Evolutionary conservation across 2,329 filamentous ascomycete genomes (phyloP), one percentile per base, ranked within the genome.

Genomic region (Pseudohalonectria lignicola): DNA sequence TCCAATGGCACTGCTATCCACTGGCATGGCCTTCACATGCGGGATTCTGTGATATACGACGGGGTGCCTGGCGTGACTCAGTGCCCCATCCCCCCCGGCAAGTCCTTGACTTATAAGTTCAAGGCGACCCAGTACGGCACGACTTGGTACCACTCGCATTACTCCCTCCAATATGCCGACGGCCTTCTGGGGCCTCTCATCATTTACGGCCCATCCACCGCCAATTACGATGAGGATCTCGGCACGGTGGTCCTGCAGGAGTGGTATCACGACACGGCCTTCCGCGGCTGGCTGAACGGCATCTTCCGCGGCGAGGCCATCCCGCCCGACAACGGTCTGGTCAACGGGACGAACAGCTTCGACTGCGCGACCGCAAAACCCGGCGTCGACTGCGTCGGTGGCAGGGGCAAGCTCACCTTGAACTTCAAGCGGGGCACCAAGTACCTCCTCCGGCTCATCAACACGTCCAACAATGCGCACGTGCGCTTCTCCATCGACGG

Each of bases 21-120:
- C n/a, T n/a, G n/a, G n/a, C n/a, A n/a, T n/a, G 56, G 56, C 2
- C 48, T 59, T 15, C 49, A 54, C 12, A 52, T 55, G 43, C 41
- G 50, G 8, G 45, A 51, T 40, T 53, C 44, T 13, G 54, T 51
- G 29, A 46, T 56, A 23, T 47, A 51, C 36, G 55, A 58, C 25
- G 55, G 55, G 13, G 55, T 55, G 20, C 51, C 51, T 20, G 53
- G 52, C 25, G 43, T 55, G 17, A 57, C 54, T 0, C 69, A 77
- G 49, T 78, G 73, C 48, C 71, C 73, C 2, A 68, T 74, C 39
- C 57, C 68, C 11, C 67, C 69, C 1, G 65, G 64, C 18, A 48
- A 60, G 13, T 53, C 49, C 5, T 51, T 50, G 20, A 56, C 52
- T 1, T 61, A 63, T 46, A 53, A 45, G 11, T 62, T 53, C 41